Base-by-base conservation (phyloP, 202 grass and related monocot genomes). In the Digitaria exilis region DNA sequence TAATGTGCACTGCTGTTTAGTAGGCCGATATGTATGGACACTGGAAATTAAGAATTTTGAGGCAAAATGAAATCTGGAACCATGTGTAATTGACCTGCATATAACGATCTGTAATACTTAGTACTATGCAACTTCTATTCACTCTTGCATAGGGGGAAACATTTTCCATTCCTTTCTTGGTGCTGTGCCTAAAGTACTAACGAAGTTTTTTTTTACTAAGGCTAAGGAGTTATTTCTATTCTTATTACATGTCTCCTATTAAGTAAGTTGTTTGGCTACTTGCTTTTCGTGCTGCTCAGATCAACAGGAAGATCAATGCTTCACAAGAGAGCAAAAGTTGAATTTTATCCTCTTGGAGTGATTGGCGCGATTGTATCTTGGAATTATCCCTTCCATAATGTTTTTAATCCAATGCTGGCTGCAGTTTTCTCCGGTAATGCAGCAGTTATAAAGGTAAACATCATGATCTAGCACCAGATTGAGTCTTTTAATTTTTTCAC, bases 311-410 rank as follows among this genome's bases (percentile, higher is more conserved):
- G 91, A 51, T 96, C 96, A 41, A 99, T 99, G 96, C 76, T 99
- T 17, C 96, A 99, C 58, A 96, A 99, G 76, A 96, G 81, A 46
- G 91, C 96, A 52, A 99, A 94, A 85, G 96, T 99, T 50, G 96
- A 99, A 87, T 99, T 96, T 54, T 84, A 99, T 69, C 96, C 96
- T 68, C 92, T 99, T 48, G 96, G 96, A 79, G 93, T 99, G 14
- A 89, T 99, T 84, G 96, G 96, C 61, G 96, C 96, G 2, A 96
- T 99, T 82, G 96, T 99, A 59, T 99, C 96, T 73, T 99, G 96
- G 96, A 99, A 99, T 71, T 99, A 99, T 54, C 96, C 96, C 24
- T 96, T 99, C 80, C 96, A 96, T 60, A 99, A 96, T 88, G 89
- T 99, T 30, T 92, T 96, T 44, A 99, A 99, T 70, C 96, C 96